Evolutionary conservation across 2,329 filamentous ascomycete species (phyloP).

Genomic region (Stylonectria norvegica): DNA sequence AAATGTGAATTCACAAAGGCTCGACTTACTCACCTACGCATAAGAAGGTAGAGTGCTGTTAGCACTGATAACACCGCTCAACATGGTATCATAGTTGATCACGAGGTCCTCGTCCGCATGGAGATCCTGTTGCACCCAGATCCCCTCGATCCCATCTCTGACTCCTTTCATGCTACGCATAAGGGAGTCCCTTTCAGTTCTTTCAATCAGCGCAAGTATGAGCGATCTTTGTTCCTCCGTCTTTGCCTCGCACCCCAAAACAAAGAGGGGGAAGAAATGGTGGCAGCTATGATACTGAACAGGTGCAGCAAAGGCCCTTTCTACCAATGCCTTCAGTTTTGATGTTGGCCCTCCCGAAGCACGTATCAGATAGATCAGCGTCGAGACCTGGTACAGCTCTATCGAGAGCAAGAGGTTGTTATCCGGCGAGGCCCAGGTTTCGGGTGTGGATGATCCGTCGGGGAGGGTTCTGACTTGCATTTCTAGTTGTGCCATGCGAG

Average conservation of each 20-base stretch:
- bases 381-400: constrained; percentile 15
- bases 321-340: constrained; percentile 19
- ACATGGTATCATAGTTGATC: constrained; percentile 27
- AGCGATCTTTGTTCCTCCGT: constrained; percentile 31
- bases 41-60: constrained; percentile 11
- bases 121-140: constrained; percentile 36
- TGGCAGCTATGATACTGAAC: constrained; percentile 17
- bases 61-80: constrained; percentile 19
- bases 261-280: constrained; percentile 35
- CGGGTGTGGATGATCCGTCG: background rate
- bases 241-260: constrained; percentile 34
- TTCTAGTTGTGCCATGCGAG: constrained; percentile 11
- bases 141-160: constrained; percentile 22
- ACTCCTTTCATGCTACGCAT: constrained; percentile 24
- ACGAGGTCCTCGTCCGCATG: constrained; percentile 29
- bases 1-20: too few species aligned
- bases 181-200: constrained; percentile 17
- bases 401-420: background rate
- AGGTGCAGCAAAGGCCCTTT: constrained; percentile 16
- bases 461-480: constrained; percentile 2
- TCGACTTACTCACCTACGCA: constrained; percentile 12
- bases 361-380: constrained; percentile 16
- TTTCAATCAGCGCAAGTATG: constrained; percentile 30
- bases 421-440: background rate
- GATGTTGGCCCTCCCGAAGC: constrained; percentile 17